These are phyloP conservation scores for Apocynum venetum DNA, from an alignment of 257 asterid species.

Conservation along the genomic window DNA sequence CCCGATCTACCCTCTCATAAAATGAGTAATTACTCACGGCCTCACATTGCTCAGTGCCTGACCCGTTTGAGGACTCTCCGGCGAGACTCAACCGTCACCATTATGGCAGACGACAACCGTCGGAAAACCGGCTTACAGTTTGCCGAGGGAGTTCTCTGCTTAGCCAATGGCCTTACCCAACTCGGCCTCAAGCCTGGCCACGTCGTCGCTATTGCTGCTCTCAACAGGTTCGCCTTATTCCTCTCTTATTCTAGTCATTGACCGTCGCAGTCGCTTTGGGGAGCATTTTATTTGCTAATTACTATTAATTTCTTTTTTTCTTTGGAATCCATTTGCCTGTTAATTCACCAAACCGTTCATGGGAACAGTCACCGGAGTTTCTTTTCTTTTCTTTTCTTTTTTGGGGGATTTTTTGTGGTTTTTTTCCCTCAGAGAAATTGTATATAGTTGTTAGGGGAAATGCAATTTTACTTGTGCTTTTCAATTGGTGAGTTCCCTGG, in stretches of 20 bases:
- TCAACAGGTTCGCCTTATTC: constrained; percentile 52
- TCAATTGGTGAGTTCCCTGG: not conserved
- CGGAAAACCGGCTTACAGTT: constrained; percentile 73
- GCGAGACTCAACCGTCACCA: constrained; percentile 49
- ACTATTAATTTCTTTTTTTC: not conserved
- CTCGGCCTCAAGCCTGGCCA: constrained; percentile 78
- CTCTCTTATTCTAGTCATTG: not conserved
- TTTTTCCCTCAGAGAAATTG: not conserved
- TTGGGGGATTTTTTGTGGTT: not conserved
- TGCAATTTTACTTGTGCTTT: not conserved
- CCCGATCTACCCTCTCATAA: constrained; percentile 11
- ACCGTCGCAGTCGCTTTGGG: not conserved
- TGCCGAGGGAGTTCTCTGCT: constrained; percentile 48
- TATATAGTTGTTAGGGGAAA: no score
- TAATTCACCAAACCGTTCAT: not conserved
- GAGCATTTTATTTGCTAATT: not conserved
- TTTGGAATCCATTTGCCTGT: not conserved
- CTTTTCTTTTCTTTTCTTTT: not conserved
- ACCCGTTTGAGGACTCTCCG: constrained; percentile 53
- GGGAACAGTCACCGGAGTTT: not conserved
- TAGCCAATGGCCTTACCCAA: constrained; percentile 54
- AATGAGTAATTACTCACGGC: constrained; percentile 56
- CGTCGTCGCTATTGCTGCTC: constrained; percentile 82
- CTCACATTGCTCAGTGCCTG: constrained; percentile 90
- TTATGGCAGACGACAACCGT: constrained; percentile 29